phyloP scores from a whole-genome alignment of 1,284 basidiomycete genomes.

The Gomphus bonarii region DNA sequence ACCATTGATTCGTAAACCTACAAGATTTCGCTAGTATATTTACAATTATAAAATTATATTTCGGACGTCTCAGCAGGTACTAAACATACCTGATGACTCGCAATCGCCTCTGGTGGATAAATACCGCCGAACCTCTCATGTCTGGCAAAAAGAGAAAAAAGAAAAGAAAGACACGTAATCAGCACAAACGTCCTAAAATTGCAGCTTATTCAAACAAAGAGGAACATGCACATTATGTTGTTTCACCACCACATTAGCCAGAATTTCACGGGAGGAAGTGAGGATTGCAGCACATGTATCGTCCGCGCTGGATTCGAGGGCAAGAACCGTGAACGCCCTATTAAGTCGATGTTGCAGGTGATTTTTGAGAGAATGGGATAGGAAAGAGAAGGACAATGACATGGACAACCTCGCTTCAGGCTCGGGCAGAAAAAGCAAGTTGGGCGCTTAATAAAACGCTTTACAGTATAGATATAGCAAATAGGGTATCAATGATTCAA shows the following conservation, averaged over 20 bases:
- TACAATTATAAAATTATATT: not conserved
- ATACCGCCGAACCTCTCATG: conserved; percentile 73
- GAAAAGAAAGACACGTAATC: not conserved
- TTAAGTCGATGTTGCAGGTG: not conserved
- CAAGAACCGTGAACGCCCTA: conserved; percentile 58
- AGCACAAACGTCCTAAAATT: not conserved
- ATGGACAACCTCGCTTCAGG: no score
- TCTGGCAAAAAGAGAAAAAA: conserved; percentile 31
- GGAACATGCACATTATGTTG: conserved; percentile 52
- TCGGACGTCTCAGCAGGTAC: not conserved
- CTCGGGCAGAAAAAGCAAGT: no score
- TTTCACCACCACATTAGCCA: conserved; percentile 76
- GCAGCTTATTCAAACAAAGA: not conserved
- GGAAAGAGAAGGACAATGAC: not conserved
- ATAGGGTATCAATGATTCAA: no score
- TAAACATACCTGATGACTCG: conserved; percentile 44
- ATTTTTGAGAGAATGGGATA: not conserved
- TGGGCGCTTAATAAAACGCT: no score
- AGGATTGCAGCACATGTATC: conserved; percentile 85
- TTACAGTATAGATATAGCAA: no score
- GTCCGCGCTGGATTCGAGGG: conserved; percentile 79
- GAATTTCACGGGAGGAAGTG: conserved; percentile 51
- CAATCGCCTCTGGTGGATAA: conserved; percentile 68
- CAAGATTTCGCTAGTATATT: not conserved
- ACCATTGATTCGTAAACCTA: not conserved